Evolutionary conservation across 2,329 filamentous ascomycete species (phyloP), one percentile per base, ranked within the genome.

Genomic region (Fusarium mangiferae): DNA sequence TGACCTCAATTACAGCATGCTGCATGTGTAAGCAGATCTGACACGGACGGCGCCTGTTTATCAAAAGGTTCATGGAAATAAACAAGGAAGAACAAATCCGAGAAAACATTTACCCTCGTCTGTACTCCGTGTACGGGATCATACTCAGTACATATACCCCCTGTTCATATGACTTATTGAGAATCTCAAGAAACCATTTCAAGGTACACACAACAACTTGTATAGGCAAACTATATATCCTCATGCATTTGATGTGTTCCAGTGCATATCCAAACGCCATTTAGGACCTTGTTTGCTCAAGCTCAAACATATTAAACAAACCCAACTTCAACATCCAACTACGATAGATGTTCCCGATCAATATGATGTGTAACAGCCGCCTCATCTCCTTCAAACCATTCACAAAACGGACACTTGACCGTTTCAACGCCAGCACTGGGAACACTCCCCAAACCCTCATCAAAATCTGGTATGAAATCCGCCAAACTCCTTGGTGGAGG

Each of bases 321-420:
- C 30, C 33, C 36, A 49, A 22, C 33, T 30, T 28, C 17, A 52
- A 45, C 24, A 18, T 46, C 51, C 33, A 67, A 45, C 20, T 58
- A 80, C 15, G 69, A 74, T 56, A 83, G 63, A 67, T 84, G 82
- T 49, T 78, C 73, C 33, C 73, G 73, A 26, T 84, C 88, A 66
- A 94, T 90, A 76, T 94, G 92, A 80, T 91, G 87, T 15, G 89
- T 88, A 15, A 94, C 90, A 14, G 92, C 92, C 2, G 84, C 83
- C 75, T 92, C 91, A 73, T 94, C 92, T 3, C 92, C 92, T 73
- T 91, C 87, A 79, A 94, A 94, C 0, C 78, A 81, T 7, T 85
- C 86, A 78, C 92, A 94, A 3, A 94, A 89, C 0, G 92, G 92
- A 78, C 92, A 94, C 11, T 81, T 85, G 10, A 80, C 74, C 7